Evolutionary conservation across 78 protist genomes (phyloP).

Genomic region (Protostelium mycophagum): DNA sequence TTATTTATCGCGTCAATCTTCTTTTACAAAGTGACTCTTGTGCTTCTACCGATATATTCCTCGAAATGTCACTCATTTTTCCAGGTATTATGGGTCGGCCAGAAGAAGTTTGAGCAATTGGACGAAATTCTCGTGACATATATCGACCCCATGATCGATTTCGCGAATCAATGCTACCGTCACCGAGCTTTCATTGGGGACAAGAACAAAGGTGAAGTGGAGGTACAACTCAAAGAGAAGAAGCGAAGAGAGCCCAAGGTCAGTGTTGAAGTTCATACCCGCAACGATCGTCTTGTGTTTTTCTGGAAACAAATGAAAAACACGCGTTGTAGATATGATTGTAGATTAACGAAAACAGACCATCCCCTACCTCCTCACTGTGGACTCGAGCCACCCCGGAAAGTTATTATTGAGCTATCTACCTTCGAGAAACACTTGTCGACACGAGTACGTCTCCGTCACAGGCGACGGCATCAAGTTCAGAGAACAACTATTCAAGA

Average conservation of each 20-base stretch:
- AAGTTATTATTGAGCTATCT: slow-evolving; percentile 26
- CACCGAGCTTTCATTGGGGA: too few species aligned
- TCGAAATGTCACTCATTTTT: too few species aligned
- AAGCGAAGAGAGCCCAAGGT: background rate
- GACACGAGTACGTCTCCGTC: slow-evolving; percentile 32
- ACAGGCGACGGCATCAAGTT: slow-evolving; percentile 41
- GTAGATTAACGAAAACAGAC: background rate
- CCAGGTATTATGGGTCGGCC: slow-evolving; percentile 30
- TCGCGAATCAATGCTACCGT: too few species aligned
- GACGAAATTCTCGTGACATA: slow-evolving; percentile 52
- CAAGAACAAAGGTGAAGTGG: too few species aligned
- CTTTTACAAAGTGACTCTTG: too few species aligned
- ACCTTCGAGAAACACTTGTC: slow-evolving; percentile 9
- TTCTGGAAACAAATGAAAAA: slow-evolving; percentile 9
- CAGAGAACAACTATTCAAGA: slow-evolving; percentile 18
- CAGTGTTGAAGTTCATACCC: too few species aligned
- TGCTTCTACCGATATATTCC: too few species aligned
- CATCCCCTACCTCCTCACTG: slow-evolving; percentile 40
- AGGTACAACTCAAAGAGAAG: background rate
- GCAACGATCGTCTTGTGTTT: too few species aligned
- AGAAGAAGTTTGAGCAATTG: slow-evolving; percentile 34
- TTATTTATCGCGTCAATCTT: too few species aligned
- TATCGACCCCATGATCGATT: slow-evolving; percentile 42
- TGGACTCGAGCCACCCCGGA: slow-evolving; percentile 19
- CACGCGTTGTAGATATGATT: too few species aligned